These are phyloP conservation scores for Euclidium syriacum DNA, from an alignment of 345 rosid species.

Conservation along the genomic window DNA sequence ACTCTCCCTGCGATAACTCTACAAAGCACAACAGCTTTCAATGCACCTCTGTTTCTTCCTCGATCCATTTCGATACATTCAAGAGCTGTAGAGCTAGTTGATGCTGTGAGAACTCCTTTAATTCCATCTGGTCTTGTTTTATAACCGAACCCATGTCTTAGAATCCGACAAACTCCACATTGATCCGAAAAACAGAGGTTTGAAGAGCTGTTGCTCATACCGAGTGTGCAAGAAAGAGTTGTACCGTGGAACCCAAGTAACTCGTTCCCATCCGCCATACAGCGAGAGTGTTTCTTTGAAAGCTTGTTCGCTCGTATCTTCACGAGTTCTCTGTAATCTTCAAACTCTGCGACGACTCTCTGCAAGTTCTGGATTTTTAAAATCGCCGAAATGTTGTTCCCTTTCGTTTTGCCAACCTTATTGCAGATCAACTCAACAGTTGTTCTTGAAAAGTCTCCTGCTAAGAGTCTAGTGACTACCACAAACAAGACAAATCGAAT, in stretches of 20 bases:
- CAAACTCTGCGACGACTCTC: constrained; percentile 46
- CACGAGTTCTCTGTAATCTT: constrained; percentile 55
- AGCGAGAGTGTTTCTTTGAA: constrained; percentile 52
- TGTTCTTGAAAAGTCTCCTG: constrained; percentile 62
- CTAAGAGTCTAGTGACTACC: constrained; percentile 51
- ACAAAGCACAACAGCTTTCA: constrained; percentile 51
- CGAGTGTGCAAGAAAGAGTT: constrained; percentile 44
- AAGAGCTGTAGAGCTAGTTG: constrained; percentile 45
- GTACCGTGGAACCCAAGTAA: constrained; percentile 61
- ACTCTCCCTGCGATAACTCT: constrained; percentile 74
- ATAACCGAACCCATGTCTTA: constrained; percentile 45
- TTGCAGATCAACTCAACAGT: constrained; percentile 66
- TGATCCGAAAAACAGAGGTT: constrained; percentile 38
- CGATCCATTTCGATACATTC: constrained; percentile 28
- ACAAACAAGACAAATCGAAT: neutral
- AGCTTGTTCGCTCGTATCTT: constrained; percentile 51
- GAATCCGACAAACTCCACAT: constrained; percentile 53
- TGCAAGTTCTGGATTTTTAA: constrained; percentile 57
- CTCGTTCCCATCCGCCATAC: constrained; percentile 77
- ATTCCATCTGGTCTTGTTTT: constrained; percentile 25
- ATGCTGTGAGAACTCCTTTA: constrained; percentile 47
- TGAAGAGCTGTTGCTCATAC: constrained; percentile 30
- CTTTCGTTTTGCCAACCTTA: constrained; percentile 20
- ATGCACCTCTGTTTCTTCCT: neutral
- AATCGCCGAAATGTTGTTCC: constrained; percentile 30